Evolutionary conservation across 2,329 filamentous ascomycete species (phyloP).

Genomic region (Penicillium sp.): DNA sequence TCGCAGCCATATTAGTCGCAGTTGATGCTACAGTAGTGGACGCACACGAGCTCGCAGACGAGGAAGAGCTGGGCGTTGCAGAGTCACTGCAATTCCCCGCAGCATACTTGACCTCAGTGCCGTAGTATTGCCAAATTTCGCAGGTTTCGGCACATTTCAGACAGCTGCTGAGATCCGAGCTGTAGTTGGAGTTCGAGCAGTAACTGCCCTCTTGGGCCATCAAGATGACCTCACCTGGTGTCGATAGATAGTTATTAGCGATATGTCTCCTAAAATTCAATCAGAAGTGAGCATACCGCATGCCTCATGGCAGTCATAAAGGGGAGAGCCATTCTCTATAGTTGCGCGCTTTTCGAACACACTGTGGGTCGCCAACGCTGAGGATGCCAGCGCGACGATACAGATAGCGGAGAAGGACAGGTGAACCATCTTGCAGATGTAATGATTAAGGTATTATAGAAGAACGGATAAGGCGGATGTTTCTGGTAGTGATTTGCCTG

Average conservation of each 20-base stretch:
- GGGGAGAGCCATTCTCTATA: constrained; percentile 26
- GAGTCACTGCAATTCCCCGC: constrained; percentile 36
- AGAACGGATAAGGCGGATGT: not conserved
- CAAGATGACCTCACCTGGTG: not conserved
- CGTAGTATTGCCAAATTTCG: constrained; percentile 50
- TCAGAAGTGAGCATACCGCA: constrained; percentile 28
- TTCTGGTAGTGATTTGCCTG: not conserved
- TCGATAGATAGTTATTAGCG: not conserved
- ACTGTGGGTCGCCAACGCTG: constrained; percentile 2
- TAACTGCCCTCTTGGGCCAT: constrained; percentile 18
- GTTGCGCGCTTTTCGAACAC: constrained; percentile 5
- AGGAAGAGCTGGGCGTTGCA: constrained; percentile 11
- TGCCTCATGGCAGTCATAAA: constrained; percentile 37
- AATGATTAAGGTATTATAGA: not conserved
- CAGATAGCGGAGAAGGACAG: not conserved
- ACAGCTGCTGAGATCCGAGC: constrained; percentile 27
- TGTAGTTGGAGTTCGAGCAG: constrained; percentile 30
- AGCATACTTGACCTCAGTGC: constrained; percentile 37
- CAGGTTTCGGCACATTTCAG: constrained; percentile 46
- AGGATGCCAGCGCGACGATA: constrained; percentile 2
- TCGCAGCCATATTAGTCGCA: not conserved
- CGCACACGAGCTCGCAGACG: not conserved
- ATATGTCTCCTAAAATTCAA: not conserved
- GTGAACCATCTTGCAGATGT: not conserved
- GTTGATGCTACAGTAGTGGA: not conserved